Evolutionary conservation across 1,284 basidiomycete genomes (phyloP), one percentile per base, ranked within the genome.

Genomic region (Trametes pubescens): DNA sequence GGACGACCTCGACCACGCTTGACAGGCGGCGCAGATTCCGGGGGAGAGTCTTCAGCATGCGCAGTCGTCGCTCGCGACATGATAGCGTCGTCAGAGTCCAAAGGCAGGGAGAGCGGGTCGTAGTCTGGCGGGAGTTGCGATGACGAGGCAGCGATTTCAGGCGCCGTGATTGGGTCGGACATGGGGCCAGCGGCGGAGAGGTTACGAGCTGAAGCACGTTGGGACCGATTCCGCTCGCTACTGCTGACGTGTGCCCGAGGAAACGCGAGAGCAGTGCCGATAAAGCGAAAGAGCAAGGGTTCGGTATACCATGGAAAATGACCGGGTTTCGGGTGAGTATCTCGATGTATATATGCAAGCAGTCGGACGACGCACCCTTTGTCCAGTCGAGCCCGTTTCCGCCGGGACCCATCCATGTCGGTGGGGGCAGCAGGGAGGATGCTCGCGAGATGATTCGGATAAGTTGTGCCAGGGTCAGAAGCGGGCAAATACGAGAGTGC

Each of bases 391-490:
- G 87, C 81, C 70, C 91, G 87, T 80, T 93, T 92, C 75, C 86
- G 81, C 74, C 88, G 84, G 64, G 86, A 80, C 55, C 87, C 87
- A 65, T 89, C 87, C 69, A 83, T 75, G 65, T 82, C 83, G 71
- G 86, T 82, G 73, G 84, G 81, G 62, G 87, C 84, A 71, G 86
- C 79, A 72, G 87, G 84, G 67, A 74, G 85, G 78, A 66, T 72
- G 65, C 61, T 74, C 70, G 65, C 75, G 70, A 68, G 80, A 85
- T 85, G 82, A 64, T 88, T 89, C 75, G 88, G 85, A 80, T 92
- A 93, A 21, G 91, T 93, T 68, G 91, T 89, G 73, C 92, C 91
- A 67, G 91, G 91, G 83, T 93, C 92, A 73, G 88, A 87, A 68
- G 85, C 78, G 58, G 91, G 91, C 74, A 93, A 82, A 81, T 93